Percentiles rank a stretch among this genome's conserved stretches.
phyloP scores from a whole-genome alignment of 2,329 filamentous ascomycete species.

The Taxawa tesnikishii region DNA sequence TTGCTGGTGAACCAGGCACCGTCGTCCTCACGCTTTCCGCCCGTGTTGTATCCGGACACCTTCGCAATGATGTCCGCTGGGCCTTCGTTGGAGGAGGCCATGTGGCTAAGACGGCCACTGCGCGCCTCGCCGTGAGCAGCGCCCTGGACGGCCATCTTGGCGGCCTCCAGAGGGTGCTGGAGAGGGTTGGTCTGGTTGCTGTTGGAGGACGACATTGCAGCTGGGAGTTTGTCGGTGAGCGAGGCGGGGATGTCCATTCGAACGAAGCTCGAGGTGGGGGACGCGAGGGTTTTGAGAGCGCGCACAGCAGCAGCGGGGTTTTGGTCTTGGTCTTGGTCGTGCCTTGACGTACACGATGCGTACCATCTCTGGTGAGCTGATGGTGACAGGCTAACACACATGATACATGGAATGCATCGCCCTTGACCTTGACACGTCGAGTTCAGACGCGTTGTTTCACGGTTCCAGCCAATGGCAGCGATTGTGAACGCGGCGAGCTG shows the following conservation, averaged over 20 bases:
- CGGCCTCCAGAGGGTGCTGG: slow-evolving; percentile 30
- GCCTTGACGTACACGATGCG: no score
- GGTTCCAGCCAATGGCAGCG: no score
- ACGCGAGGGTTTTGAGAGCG: no score
- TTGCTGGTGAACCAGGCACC: slow-evolving; percentile 43
- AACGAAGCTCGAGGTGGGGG: no score
- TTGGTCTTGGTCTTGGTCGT: no score
- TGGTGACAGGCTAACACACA: no score
- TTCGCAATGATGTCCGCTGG: slow-evolving; percentile 40
- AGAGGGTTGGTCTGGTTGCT: slow-evolving; percentile 20
- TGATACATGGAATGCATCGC: no score
- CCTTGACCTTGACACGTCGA: no score
- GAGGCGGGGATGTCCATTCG: slow-evolving; percentile 7
- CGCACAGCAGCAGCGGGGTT: no score
- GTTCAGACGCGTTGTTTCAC: no score
- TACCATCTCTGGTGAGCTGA: no score
- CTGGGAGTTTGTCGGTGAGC: slow-evolving; percentile 3
- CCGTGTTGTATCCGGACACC: slow-evolving; percentile 32
- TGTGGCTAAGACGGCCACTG: slow-evolving; percentile 24
- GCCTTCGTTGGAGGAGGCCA: slow-evolving; percentile 38
- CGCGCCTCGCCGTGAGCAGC: slow-evolving; percentile 24
- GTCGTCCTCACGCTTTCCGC: slow-evolving; percentile 37
- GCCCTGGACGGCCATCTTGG: slow-evolving; percentile 27
- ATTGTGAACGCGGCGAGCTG: no score
- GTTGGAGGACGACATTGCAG: slow-evolving; percentile 10